Conservation (phyloP, 805 yeast genomes). For the Candida hungchunana region DNA sequence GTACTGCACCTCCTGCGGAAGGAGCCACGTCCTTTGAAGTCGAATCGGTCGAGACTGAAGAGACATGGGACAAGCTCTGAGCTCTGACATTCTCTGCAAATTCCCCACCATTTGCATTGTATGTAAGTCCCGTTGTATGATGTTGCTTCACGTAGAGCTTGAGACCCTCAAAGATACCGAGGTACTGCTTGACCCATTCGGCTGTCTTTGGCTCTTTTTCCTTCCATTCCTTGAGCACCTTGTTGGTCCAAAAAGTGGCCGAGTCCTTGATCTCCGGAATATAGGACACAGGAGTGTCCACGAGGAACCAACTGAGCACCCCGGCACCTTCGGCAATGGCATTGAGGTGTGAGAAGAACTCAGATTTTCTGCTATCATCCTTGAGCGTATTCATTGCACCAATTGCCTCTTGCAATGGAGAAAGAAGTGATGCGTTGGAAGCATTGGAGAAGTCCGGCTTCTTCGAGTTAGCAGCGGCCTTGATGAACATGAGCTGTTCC, state of each 20-base stretch:
- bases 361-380: slow-evolving; percentile 69
- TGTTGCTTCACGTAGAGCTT: slow-evolving; percentile 68
- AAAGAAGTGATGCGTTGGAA: slow-evolving; percentile 49
- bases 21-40: slow-evolving; percentile 55
- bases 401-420: slow-evolving; percentile 64
- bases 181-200: slow-evolving; percentile 75
- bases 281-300: slow-evolving; percentile 67
- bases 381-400: slow-evolving; percentile 57
- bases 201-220: slow-evolving; percentile 64
- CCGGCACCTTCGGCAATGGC: slow-evolving; percentile 88
- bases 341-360: slow-evolving; percentile 65
- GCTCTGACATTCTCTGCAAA: slow-evolving; percentile 46
- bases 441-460: slow-evolving; percentile 61
- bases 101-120: slow-evolving; percentile 62
- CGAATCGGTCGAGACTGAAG: slow-evolving; percentile 32
- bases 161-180: slow-evolving; percentile 63
- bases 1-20: slow-evolving; percentile 65
- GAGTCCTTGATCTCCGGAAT: slow-evolving; percentile 85
- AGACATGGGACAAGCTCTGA: slow-evolving; percentile 25
- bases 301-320: slow-evolving; percentile 86
- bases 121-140: slow-evolving; percentile 81
- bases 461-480: slow-evolving; percentile 53
- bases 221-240: slow-evolving; percentile 79
- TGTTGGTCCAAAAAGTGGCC: slow-evolving; percentile 91
- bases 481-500: slow-evolving; percentile 53